Evolutionary conservation across 2,329 filamentous ascomycete genomes (phyloP), one percentile per base, ranked within the genome.

Genomic region (Pestalotiopsis fici): DNA sequence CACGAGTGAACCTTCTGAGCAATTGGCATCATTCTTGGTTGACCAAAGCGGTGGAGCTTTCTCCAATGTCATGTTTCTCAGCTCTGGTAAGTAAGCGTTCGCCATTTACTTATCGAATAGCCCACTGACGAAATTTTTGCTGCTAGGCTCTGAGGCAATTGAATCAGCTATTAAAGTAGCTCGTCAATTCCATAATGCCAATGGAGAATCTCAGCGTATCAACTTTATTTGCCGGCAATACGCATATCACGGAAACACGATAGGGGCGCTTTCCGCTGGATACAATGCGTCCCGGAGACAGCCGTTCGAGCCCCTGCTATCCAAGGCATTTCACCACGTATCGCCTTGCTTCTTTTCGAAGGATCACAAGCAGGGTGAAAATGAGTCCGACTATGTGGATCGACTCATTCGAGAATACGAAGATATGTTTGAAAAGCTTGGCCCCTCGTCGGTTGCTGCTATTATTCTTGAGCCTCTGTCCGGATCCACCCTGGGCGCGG

Each of bases 81-180:
- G 70, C 21, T 79, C 76, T 6, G 77, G 75, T 78, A 70, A 15
- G 65, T 64, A 6, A 37, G 59, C 11, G 5, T 47, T 47, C 15
- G 13, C 13, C 18, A 47, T 15, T 47, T 11, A 3, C 39, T 15
- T 5, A 18, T 47, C 5, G 39, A 47, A 15, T 59, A 64, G 55
- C 63, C 39, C 13, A 47, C 39, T 47, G 39, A 47, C 15, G 18
- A 13, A n/a, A 1, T 13, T 5, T 18, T 47, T 47, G 1, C 13
- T n/a, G 6, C 6, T 35, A 47, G 39, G 39, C 5, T 47, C 39
- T n/a, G 91, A 93, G 76, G 90, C 90, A 4, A 86, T 89, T 69
- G 91, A 94, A 75, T 88, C 89, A 2, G 86, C 90, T 1, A 78
- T 92, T 68, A 94, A 94, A 73, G 78, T 93, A n/a, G 83, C 88